A percentile compares a stretch with the other conserved stretches of the same genome.
Evolutionary conservation across 1,139 yeast species (phyloP).

Genomic region (Meyerozyma guilliermondii): DNA sequence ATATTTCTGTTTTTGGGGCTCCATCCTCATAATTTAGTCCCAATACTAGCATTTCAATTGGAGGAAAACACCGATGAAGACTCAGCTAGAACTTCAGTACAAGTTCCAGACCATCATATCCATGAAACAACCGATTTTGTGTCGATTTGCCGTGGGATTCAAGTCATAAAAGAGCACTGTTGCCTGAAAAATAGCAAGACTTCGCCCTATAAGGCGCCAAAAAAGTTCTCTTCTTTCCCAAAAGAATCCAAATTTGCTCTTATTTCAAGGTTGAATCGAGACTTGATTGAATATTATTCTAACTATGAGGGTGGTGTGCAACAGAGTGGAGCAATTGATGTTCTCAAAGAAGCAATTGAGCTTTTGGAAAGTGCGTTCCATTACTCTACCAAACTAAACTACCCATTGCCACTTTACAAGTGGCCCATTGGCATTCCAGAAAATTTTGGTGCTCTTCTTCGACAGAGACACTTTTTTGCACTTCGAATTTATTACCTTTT

Average conservation of each 20-base stretch:
- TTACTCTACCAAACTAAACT: conserved; percentile 12
- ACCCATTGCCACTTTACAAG: conserved; percentile 24
- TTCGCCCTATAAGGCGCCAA: too few relatives aligned
- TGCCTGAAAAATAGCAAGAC: too few relatives aligned
- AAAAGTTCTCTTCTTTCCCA: too few relatives aligned
- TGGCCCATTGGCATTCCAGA: conserved; percentile 20
- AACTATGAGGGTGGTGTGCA: too few relatives aligned
- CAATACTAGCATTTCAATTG: conserved; percentile 6
- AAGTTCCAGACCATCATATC: too few relatives aligned
- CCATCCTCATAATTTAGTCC: conserved; percentile 27
- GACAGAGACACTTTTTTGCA: conserved; percentile 19
- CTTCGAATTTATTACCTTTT: conserved; percentile 6
- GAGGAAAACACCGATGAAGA: background rate
- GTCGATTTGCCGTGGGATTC: too few relatives aligned
- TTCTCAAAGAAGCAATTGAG: conserved; percentile 9
- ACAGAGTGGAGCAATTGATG: conserved; percentile 10
- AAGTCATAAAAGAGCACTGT: too few relatives aligned
- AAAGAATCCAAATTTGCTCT: too few relatives aligned
- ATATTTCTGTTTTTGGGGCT: conserved; percentile 25
- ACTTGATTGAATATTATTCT: too few relatives aligned
- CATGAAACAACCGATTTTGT: too few relatives aligned
- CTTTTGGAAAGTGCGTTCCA: conserved; percentile 12
- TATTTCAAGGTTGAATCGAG: too few relatives aligned
- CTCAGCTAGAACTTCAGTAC: too few relatives aligned
- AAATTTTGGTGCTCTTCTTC: conserved; percentile 16